Conservation (phyloP, 306 rosid species). For the Medicago lupulina region DNA sequence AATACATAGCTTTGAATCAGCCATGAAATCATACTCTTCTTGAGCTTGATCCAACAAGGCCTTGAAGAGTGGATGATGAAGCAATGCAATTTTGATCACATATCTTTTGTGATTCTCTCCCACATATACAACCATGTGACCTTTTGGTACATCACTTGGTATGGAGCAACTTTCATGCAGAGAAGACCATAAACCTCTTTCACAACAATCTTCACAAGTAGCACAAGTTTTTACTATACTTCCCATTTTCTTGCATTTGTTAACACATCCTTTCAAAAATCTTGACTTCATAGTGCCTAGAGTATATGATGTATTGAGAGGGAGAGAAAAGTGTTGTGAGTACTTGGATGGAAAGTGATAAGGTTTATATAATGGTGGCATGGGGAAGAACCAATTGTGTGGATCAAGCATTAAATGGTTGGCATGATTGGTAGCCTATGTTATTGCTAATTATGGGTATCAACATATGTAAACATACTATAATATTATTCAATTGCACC, state of each 20-base stretch:
- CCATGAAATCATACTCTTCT: constrained; percentile 75
- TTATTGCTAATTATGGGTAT: constrained; percentile 24
- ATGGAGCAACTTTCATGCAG: constrained; percentile 59
- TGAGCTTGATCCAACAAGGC: constrained; percentile 87
- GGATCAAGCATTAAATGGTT: constrained; percentile 65
- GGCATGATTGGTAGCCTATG: constrained; percentile 60
- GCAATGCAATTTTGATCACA: constrained; percentile 70
- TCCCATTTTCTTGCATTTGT: constrained; percentile 80
- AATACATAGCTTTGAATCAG: constrained; percentile 74
- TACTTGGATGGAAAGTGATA: constrained; percentile 50
- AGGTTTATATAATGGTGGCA: constrained; percentile 65
- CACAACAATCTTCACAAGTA: constrained; percentile 58
- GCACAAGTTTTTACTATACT: constrained; percentile 53
- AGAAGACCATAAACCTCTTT: constrained; percentile 60
- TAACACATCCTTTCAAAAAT: constrained; percentile 59
- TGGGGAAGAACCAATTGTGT: constrained; percentile 40
- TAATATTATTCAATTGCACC: background rate
- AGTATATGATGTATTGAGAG: background rate
- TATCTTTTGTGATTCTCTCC: constrained; percentile 80
- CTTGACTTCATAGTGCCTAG: constrained; percentile 48
- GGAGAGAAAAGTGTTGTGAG: constrained; percentile 38
- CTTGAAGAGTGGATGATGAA: constrained; percentile 82
- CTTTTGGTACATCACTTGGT: constrained; percentile 94
- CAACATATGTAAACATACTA: background rate
- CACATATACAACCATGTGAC: constrained; percentile 88